A percentile compares a stretch with the other conserved stretches of the same genome.
Conservation (phyloP, 2,329 filamentous ascomycete species). For the Aspergillus proliferans region DNA sequence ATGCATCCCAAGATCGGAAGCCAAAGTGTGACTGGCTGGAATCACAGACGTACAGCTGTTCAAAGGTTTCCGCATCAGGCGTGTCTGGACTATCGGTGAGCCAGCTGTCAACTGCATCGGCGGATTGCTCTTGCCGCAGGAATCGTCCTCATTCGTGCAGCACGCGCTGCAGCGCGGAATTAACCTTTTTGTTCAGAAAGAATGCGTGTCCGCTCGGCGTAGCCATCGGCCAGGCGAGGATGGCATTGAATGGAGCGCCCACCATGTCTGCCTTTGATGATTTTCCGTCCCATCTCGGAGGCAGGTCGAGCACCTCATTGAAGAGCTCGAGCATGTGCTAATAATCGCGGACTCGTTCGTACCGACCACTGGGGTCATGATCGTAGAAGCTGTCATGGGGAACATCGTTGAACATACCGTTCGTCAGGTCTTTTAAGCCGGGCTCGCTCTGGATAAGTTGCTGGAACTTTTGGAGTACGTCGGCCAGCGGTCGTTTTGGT, state of each 20-base stretch:
- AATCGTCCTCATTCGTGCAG: slow-evolving; percentile 26
- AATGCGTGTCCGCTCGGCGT: slow-evolving; percentile 45
- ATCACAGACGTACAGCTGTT: background rate
- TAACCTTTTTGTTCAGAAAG: slow-evolving; percentile 46
- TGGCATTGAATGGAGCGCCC: slow-evolving; percentile 48
- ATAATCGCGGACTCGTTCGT: background rate
- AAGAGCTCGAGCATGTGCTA: background rate
- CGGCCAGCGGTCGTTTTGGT: background rate
- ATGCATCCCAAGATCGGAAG: slow-evolving; percentile 60
- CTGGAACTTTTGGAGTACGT: background rate
- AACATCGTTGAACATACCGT: slow-evolving; percentile 1
- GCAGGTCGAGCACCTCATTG: background rate
- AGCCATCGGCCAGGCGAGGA: slow-evolving; percentile 51
- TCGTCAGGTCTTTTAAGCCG: background rate
- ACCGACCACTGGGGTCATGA: background rate
- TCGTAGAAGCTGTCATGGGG: background rate
- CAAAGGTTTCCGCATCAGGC: background rate
- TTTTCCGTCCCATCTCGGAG: slow-evolving; percentile 2
- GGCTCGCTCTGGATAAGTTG: background rate
- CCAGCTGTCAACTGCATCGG: background rate
- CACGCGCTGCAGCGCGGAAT: slow-evolving; percentile 42
- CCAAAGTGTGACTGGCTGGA: slow-evolving; percentile 19
- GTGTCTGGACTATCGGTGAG: background rate
- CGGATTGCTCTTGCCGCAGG: background rate
- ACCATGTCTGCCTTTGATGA: slow-evolving; percentile 32